Evolutionary conservation across 2,329 filamentous ascomycete species (phyloP), one percentile per base, ranked within the genome.

Genomic region (Plectosphaerella sp.): DNA sequence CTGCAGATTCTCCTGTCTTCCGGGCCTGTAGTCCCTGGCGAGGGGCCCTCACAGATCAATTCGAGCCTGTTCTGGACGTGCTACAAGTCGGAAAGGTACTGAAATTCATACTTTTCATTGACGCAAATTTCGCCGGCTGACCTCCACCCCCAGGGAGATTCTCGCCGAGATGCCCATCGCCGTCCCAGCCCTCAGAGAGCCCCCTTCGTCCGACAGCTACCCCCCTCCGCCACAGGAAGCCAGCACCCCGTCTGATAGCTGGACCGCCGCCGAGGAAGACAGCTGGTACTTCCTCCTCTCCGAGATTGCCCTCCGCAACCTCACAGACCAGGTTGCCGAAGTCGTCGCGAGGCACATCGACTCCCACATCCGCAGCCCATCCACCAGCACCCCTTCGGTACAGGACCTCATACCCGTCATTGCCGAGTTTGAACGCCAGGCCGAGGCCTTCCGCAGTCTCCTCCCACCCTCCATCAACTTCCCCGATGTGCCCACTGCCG

Each of bases 201-300:
- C 45, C 6, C 24, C 24, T 16, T 33, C 28, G 4, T 25, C 45
- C 11, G 28, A 47, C 28, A n/a, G 15, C 15, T 47, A 47, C 14
- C 45, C 45, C 28, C 45, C 25, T 9, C 45, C 45, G 10, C 45
- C 45, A 11, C 28, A 47, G 18, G 25, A 24, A 22, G 45, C 45
- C 12, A 47, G 5, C 11, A 18, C 20, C 4, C 12, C 45, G 18
- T 36, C 45, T 12, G 28, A 47, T 10, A 25, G 33, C 11, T 47
- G 45, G 45, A 15, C 45, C 16, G 15, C 45, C 10, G 11, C 16
- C 28, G 45, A 47, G 11, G 45, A 47, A 11, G 45, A 47, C 25
- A 47, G 45, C n/a, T 47, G 45, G 45, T 47, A 47, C 28, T 47
- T 47, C 18, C 45, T 47, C 9, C 45, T 47, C 15, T 47, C 45